Percentiles rank a stretch among this genome's conserved stretches.
These are phyloP conservation scores for Nakazawaea populi DNA, from an alignment of 805 yeast species.

Conservation along the genomic window DNA sequence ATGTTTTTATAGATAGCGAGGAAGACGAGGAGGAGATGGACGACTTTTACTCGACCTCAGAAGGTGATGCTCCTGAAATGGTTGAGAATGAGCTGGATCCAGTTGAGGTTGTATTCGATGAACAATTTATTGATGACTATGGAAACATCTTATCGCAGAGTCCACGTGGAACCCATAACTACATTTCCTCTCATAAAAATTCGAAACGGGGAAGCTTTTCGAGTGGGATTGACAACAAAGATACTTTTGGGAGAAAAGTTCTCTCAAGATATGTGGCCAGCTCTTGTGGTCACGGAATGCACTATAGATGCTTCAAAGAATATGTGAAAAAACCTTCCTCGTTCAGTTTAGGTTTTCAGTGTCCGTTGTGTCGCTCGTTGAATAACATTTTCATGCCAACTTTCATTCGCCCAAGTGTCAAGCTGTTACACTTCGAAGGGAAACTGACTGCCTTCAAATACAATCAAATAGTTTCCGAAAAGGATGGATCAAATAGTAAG, in stretches of 20 bases:
- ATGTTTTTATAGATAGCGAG: slow-evolving; percentile 7
- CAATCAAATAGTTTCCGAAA: slow-evolving; percentile 21
- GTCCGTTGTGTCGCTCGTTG: slow-evolving; percentile 46
- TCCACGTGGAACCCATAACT: slow-evolving; percentile 1
- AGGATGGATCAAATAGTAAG: slow-evolving; percentile 24
- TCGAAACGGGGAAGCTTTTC: slow-evolving; percentile 4
- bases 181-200: slow-evolving; percentile 1
- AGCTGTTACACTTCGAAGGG: slow-evolving; percentile 9
- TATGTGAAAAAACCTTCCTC: slow-evolving; percentile 19
- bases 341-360: slow-evolving; percentile 26
- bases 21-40: slow-evolving; percentile 13
- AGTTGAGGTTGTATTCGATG: slow-evolving; percentile 3
- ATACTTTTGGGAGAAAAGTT: slow-evolving; percentile 4
- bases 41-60: slow-evolving; percentile 15
- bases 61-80: slow-evolving; percentile 10
- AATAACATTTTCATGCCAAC: slow-evolving; percentile 42
- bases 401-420: slow-evolving; percentile 23
- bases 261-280: slow-evolving; percentile 27
- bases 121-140: slow-evolving; percentile 1
- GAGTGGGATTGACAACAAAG: background rate
- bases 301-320: slow-evolving; percentile 34
- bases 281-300: slow-evolving; percentile 52
- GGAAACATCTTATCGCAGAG: background rate
- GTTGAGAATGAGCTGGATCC: background rate
- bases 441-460: slow-evolving; percentile 11